Conservation (phyloP, 2,329 filamentous ascomycete species). For the Cadophora sp. region DNA sequence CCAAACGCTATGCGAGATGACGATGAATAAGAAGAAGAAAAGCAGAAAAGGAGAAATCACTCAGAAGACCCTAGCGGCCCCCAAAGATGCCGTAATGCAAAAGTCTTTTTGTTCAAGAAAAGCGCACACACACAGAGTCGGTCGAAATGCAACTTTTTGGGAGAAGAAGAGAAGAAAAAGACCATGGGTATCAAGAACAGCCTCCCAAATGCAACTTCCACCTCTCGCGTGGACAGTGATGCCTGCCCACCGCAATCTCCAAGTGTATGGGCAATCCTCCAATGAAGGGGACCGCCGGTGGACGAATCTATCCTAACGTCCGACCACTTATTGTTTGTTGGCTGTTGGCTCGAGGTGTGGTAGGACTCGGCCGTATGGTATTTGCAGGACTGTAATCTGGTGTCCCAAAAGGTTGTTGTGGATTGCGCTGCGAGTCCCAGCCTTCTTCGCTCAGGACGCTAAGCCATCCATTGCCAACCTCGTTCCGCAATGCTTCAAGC, state of each 20-base stretch:
- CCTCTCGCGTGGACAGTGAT: constrained; percentile 3
- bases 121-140: background rate
- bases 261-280: constrained; percentile 17
- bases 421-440: constrained; percentile 55
- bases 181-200: constrained; percentile 39
- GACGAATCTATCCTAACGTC: constrained; percentile 42
- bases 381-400: constrained; percentile 42
- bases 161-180: constrained; percentile 25
- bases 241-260: constrained; percentile 13
- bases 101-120: constrained; percentile 26
- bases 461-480: constrained; percentile 87
- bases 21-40: constrained; percentile 23
- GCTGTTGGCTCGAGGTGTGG: constrained; percentile 42
- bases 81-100: constrained; percentile 36
- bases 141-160: constrained; percentile 29
- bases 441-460: constrained; percentile 83
- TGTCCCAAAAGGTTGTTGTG: constrained; percentile 37
- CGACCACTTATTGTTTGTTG: constrained; percentile 46
- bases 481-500: constrained; percentile 83
- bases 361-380: constrained; percentile 41
- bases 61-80: constrained; percentile 19
- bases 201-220: constrained; percentile 30
- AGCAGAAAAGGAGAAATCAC: too few relatives aligned
- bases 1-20: constrained; percentile 39
- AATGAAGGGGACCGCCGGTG: constrained; percentile 27